These are phyloP conservation scores for Pistacia vera DNA, from an alignment of 345 rosid genomes.

Conservation along the genomic window DNA sequence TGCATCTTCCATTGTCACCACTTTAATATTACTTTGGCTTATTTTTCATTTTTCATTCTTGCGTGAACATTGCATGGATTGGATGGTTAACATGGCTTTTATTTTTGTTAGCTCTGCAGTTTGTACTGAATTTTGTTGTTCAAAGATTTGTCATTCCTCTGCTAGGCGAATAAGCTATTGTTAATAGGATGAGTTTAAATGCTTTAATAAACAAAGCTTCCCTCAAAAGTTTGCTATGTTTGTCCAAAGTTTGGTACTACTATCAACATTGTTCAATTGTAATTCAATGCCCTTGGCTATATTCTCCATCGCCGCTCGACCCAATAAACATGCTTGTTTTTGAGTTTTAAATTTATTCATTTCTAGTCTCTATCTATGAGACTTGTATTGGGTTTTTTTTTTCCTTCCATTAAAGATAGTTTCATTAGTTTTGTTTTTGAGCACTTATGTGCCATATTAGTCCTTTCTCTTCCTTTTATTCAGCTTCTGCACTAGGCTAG, in stretches of 20 bases:
- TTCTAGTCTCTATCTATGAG: neutral
- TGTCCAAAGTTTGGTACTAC: neutral
- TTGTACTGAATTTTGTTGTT: neutral
- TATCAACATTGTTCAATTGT: neutral
- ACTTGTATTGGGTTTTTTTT: neutral
- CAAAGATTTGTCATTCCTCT: neutral
- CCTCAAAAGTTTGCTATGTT: neutral
- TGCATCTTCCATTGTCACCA: slow-evolving; percentile 12
- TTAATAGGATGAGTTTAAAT: slow-evolving; percentile 1
- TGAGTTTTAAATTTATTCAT: neutral
- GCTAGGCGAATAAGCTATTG: neutral
- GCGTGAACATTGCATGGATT: neutral
- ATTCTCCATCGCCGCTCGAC: neutral
- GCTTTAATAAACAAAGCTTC: neutral
- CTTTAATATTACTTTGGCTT: neutral
- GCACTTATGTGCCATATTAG: neutral
- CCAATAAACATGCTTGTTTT: neutral
- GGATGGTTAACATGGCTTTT: neutral
- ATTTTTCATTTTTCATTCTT: neutral
- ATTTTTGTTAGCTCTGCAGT: neutral
- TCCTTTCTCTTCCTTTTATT: neutral
- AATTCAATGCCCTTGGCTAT: neutral
- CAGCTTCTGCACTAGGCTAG: neutral
- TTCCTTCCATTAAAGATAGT: neutral
- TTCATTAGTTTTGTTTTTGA: neutral